phyloP scores from a whole-genome alignment of 768 basidiomycete species.

The Pholiota conissans region DNA sequence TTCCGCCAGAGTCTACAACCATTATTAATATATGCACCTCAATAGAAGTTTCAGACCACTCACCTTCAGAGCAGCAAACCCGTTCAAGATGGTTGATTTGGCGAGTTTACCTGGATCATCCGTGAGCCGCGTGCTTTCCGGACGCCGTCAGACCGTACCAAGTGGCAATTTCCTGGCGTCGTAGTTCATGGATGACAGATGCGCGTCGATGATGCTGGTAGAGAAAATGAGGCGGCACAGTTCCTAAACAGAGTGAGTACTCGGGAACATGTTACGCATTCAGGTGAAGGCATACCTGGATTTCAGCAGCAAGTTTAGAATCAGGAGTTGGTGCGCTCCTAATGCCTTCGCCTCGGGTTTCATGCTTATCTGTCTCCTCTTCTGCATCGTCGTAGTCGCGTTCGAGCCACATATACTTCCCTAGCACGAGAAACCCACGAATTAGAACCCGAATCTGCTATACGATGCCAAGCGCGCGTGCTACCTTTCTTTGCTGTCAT shows the following conservation, averaged over 20 bases:
- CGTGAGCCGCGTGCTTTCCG: background rate
- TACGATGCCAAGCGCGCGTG: no score
- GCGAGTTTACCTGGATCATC: constrained; percentile 10
- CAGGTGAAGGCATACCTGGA: constrained; percentile 2
- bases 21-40: no score
- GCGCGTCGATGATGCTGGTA: constrained; percentile 11
- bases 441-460: no score
- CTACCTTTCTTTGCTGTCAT: constrained; percentile 9
- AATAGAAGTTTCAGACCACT: background rate
- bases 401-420: constrained; percentile 11
- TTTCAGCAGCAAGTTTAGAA: constrained; percentile 4
- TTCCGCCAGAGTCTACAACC: constrained; percentile 4
- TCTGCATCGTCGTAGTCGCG: constrained; percentile 9
- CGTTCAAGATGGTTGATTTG: constrained; percentile 11
- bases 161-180: constrained; percentile 10
- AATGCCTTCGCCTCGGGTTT: background rate
- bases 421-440: background rate
- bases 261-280: background rate
- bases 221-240: constrained; percentile 7
- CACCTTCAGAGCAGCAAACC: constrained; percentile 13
- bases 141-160: background rate
- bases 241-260: background rate
- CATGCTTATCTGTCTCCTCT: background rate
- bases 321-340: background rate
- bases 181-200: constrained; percentile 14